Evolutionary conservation across 139 green algal species (phyloP).

Genomic region (Deuterostichococcus epilithicus): DNA sequence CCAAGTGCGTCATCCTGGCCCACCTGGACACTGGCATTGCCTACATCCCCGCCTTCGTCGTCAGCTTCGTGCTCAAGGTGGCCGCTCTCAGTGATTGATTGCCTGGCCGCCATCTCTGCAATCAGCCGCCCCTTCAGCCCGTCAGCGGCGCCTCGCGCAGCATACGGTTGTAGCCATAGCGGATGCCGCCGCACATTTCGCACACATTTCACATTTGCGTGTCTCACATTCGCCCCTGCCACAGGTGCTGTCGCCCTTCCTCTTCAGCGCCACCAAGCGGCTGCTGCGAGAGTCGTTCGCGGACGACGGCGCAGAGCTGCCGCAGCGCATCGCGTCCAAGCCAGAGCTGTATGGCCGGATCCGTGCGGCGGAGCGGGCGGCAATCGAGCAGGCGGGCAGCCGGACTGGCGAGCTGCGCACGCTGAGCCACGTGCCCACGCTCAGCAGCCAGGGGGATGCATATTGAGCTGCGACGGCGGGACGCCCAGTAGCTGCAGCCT

Average conservation of each 20-base stretch:
- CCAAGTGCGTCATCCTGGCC: neutral
- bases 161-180: too few species aligned
- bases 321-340: neutral
- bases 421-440: neutral
- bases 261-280: neutral
- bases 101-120: too few species aligned
- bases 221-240: too few species aligned
- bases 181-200: too few species aligned
- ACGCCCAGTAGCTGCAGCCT: too few species aligned
- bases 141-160: too few species aligned
- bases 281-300: neutral
- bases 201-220: too few species aligned
- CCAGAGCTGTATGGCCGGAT: neutral
- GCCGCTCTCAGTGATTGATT: too few species aligned
- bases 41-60: neutral
- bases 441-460: neutral
- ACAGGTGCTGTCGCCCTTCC: neutral
- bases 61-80: slow-evolving; percentile 1
- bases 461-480: neutral
- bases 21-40: neutral
- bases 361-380: neutral
- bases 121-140: too few species aligned
- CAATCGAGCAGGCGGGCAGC: neutral
- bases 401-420: neutral
- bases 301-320: neutral